Base-by-base conservation (phyloP, 495 filamentous ascomycete genomes). In the Arthonia radiata region DNA sequence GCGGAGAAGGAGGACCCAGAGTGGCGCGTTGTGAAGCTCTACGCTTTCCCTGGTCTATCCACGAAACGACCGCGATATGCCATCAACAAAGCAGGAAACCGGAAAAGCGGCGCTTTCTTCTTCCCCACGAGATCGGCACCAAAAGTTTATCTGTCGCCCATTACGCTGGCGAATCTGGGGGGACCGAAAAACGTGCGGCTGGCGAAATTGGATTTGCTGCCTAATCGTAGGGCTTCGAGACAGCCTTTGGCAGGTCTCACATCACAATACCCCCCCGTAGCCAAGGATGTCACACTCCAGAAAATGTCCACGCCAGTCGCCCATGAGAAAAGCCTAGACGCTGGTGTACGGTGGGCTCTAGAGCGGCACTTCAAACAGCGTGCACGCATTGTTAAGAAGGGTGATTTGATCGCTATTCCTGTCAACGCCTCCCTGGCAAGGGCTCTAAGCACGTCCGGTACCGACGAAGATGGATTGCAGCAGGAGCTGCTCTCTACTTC, bases 221-320 rank as follows among this genome's bases (percentile, higher is more conserved):
- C 19, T 11, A 11, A 22, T 22, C 7, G 11, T 22, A 22, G 19
- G 6, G 19, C n/a, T n/a, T n/a, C n/a, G n/a, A n/a, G n/a, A n/a
- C 19, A 22, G 19, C 11, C 7, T 22, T 11, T 22, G 55, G 62
- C 31, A 36, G 14, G 15, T 25, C 31, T 12, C 25, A 22, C 11
- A 3, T 8, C 16, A 13, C 11, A 29, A 11, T 24, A 24, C 14
- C 86, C 89, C 0, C 89, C 81, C 2, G 58, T 72, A 30, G 89
- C 86, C 10, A 78, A 78, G 34, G 83, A 94, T 43, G 70, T 94
- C 15, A 90, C 76, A 1, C 47, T 97, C n/a, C 57, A 79, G 24
- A 86, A 90, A 35, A 61, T 97, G 22, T 71, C 78, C 5, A 93
- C 81, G 0, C 89, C 86, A 0, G 48, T 83, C 5, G 77, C 78